Percentiles rank a stretch among this genome's conserved stretches.
These are phyloP conservation scores for Dipteronia sinensis DNA, from an alignment of 345 rosid genomes.

Conservation along the genomic window DNA sequence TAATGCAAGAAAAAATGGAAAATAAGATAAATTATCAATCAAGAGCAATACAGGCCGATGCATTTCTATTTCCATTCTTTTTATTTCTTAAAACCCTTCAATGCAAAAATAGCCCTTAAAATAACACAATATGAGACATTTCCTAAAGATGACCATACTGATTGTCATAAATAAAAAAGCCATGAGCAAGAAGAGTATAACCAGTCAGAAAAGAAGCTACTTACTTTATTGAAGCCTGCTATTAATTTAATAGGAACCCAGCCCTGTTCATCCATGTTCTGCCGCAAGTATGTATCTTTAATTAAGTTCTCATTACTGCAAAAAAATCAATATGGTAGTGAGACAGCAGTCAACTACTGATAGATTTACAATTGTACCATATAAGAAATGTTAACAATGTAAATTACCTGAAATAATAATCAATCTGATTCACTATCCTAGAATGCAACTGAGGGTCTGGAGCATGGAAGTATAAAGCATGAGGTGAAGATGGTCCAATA, in stretches of 20 bases:
- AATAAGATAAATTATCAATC: not conserved
- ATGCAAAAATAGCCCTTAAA: not conserved
- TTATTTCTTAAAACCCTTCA: not conserved
- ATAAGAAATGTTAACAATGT: conserved; percentile 5
- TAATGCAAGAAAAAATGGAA: conserved; percentile 2
- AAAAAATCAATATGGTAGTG: conserved; percentile 23
- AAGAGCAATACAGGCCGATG: not conserved
- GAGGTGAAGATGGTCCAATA: conserved; percentile 47
- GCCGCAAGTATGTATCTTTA: conserved; percentile 74
- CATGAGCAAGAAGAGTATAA: conserved; percentile 5
- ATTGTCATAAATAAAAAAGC: not conserved
- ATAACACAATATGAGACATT: not conserved
- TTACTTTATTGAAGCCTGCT: conserved; percentile 83
- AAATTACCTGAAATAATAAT: conserved; percentile 83
- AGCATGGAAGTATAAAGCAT: conserved; percentile 43
- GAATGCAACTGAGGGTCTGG: conserved; percentile 56
- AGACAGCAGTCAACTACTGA: conserved; percentile 24
- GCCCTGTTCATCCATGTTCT: conserved; percentile 87
- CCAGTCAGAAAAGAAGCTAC: conserved; percentile 27
- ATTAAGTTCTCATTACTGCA: conserved; percentile 84
- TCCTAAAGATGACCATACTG: not conserved
- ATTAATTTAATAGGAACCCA: conserved; percentile 69
- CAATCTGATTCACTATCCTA: conserved; percentile 65
- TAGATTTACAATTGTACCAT: not conserved
- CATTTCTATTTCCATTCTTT: not conserved